Percentiles rank a stretch among this genome's conserved stretches.
These are phyloP conservation scores for Moricandia arvensis DNA, from an alignment of 345 rosid species.

Conservation along the genomic window DNA sequence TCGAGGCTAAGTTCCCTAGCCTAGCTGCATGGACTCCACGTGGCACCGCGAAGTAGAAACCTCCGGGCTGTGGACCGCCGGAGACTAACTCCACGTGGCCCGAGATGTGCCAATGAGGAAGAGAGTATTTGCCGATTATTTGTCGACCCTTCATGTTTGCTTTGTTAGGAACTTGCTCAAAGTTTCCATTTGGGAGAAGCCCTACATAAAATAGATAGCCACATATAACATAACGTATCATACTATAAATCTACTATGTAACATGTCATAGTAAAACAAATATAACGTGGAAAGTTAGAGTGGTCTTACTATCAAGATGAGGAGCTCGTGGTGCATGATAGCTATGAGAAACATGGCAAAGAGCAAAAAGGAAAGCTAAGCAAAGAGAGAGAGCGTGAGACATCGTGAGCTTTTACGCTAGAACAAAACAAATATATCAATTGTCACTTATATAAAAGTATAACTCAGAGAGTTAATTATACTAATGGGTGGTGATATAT, in stretches of 20 bases:
- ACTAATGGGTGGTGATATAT: slow-evolving; percentile 6
- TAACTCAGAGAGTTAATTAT: background rate
- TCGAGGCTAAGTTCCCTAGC: slow-evolving; percentile 76
- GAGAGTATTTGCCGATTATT: slow-evolving; percentile 71
- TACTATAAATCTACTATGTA: background rate
- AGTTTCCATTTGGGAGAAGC: slow-evolving; percentile 67
- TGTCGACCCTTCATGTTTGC: slow-evolving; percentile 63
- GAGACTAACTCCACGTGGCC: slow-evolving; percentile 74
- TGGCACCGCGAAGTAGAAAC: slow-evolving; percentile 64
- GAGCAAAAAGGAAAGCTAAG: slow-evolving; percentile 6
- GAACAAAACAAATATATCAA: background rate
- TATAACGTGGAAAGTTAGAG: no score
- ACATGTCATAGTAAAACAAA: background rate
- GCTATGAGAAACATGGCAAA: slow-evolving; percentile 23
- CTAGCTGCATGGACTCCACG: slow-evolving; percentile 77
- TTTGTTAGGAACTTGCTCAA: slow-evolving; percentile 58
- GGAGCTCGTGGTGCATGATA: slow-evolving; percentile 7
- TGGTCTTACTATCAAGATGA: slow-evolving; percentile 35
- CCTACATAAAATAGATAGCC: slow-evolving; percentile 34
- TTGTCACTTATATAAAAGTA: background rate
- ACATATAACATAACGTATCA: background rate
- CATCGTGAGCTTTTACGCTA: slow-evolving; percentile 21
- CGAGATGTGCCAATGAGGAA: slow-evolving; percentile 71
- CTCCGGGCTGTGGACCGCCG: slow-evolving; percentile 86
- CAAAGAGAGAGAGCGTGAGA: slow-evolving; percentile 28